Evolutionary conservation across 2,329 filamentous ascomycete genomes (phyloP), one percentile per base, ranked within the genome.

Genomic region (Botrytis porri): DNA sequence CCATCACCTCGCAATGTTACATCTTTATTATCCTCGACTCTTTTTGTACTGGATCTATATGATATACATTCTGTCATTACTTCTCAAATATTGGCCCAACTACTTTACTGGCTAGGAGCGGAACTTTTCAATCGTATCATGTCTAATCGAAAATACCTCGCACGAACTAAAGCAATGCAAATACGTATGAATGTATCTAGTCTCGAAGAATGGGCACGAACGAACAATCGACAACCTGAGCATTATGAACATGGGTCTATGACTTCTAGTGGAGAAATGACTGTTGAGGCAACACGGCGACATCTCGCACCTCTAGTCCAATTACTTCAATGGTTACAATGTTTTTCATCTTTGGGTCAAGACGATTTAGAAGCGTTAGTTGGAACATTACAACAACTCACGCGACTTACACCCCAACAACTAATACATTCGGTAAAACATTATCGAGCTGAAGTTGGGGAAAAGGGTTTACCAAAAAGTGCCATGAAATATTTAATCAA

Each of bases 51-150:
- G 41, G 96, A 99, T 81, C 87, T 99, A n/a, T 99, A 99, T 83
- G 96, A 99, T 79, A 94, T 99, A 35, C 96, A 99, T 83, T 98
- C 96, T 0, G 94, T 99, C 76, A 98, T 99, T 80, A 94, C 90
- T 25, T 88, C 94, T 1, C 96, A 99, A 81, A 94, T 98, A 73
- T 85, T 98, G 39, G 93, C 95, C 5, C 96, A 99, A 80, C 86
- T 99, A 2, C 87, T 98, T 62, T 99, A 98, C 84, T 99, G 96
- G 96, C 87, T 99, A 25, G 93, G 95, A 10, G 93, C 95, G 0
- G 96, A 99, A 83, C 88, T 98, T 14, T 99, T 99, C 85, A 99
- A 99, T 82, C 92, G 95, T 73, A 93, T 99, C 82, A 97, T 99
- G 93, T 95, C 93, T 43, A 98, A 97, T 80, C 90, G 94, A 76